phyloP scores from a whole-genome alignment of 75 land plant genomes.

The Pseudotsuga menziesii region DNA sequence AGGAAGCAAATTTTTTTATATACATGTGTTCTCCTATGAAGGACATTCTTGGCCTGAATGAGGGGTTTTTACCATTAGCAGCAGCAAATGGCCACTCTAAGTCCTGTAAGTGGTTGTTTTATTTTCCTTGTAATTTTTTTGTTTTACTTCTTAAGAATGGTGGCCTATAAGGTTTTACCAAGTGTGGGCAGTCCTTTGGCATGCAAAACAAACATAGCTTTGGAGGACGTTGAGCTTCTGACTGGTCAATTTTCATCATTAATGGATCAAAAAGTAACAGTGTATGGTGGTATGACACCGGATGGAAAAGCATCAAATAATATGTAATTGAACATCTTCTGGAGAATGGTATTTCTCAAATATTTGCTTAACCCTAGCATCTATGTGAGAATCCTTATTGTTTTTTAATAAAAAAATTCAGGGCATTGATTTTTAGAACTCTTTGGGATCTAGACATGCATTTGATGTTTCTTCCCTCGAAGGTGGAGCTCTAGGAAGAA shows the following conservation, averaged over 20 bases:
- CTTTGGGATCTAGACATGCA: conserved; percentile 25
- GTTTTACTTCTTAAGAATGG: background rate
- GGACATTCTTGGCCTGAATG: conserved; percentile 42
- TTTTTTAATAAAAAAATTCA: background rate
- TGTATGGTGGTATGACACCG: conserved; percentile 19
- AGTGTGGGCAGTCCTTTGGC: background rate
- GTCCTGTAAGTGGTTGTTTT: conserved; percentile 29
- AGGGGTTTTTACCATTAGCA: background rate
- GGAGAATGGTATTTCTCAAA: no score
- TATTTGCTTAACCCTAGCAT: background rate
- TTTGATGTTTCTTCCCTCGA: conserved; percentile 50
- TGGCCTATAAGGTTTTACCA: conserved; percentile 1
- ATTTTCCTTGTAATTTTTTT: background rate
- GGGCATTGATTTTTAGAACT: background rate
- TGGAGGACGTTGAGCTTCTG: conserved; percentile 13
- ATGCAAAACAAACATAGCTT: conserved; percentile 13
- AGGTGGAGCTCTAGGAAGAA: conserved; percentile 76
- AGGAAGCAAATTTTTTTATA: background rate
- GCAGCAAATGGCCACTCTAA: background rate
- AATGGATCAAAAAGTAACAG: conserved; percentile 21
- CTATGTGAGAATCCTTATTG: background rate
- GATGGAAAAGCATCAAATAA: conserved; percentile 20
- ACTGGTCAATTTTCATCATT: conserved; percentile 16
- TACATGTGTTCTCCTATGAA: conserved; percentile 9
- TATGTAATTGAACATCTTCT: conserved; percentile 23